Conservation (phyloP, 208 protist genomes). For the Trypanosoma cruzi region DNA sequence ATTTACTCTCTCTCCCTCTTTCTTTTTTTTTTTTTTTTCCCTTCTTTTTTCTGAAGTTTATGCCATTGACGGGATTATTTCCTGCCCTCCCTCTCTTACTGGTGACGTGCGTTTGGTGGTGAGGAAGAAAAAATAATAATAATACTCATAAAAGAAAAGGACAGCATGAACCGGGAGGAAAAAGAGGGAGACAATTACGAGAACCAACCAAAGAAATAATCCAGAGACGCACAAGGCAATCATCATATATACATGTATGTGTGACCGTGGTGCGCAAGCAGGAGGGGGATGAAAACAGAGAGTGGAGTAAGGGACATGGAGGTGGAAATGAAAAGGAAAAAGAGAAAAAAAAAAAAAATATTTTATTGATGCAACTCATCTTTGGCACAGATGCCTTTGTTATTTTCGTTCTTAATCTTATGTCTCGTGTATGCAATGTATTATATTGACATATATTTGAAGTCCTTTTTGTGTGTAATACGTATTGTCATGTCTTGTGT, state of each 20-base stretch:
- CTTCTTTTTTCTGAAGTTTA: not conserved
- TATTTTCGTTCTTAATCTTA: too few relatives aligned
- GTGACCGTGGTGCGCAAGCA: too few relatives aligned
- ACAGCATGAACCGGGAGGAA: not conserved
- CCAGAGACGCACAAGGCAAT: not conserved
- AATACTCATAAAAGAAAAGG: too few relatives aligned
- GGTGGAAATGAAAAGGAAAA: too few relatives aligned
- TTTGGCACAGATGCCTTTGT: too few relatives aligned
- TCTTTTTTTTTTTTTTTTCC: constrained; percentile 9
- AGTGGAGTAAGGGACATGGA: too few relatives aligned
- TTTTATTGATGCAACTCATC: too few relatives aligned
- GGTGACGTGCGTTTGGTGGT: too few relatives aligned
- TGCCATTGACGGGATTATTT: not conserved
- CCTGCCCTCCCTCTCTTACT: not conserved
- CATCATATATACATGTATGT: not conserved
- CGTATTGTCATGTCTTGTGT: not conserved
- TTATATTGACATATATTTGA: not conserved
- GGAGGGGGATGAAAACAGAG: too few relatives aligned
- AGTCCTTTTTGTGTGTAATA: not conserved
- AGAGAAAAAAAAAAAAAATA: too few relatives aligned
- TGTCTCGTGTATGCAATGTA: too few relatives aligned
- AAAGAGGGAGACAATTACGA: not conserved
- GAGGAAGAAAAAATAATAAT: too few relatives aligned
- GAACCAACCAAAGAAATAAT: not conserved
- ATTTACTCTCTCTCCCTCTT: not conserved